A percentile compares a stretch with the other conserved stretches of the same genome.
These are phyloP conservation scores for Hypseocharis bilobata DNA, from an alignment of 441 rosid species.

Conservation along the genomic window DNA sequence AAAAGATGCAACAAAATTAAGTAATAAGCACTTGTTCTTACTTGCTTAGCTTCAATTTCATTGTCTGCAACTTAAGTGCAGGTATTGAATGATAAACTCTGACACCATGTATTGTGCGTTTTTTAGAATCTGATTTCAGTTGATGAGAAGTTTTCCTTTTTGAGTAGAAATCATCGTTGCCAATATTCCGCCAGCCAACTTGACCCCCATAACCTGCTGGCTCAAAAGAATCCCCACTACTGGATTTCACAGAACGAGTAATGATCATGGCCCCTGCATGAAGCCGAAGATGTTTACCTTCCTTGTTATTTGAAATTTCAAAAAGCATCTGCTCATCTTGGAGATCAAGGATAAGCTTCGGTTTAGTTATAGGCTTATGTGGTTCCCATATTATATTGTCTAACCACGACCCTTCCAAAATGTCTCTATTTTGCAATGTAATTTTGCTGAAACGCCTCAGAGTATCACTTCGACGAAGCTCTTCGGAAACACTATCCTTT, in stretches of 20 bases:
- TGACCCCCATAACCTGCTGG: conserved; percentile 37
- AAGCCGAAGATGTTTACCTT: conserved; percentile 55
- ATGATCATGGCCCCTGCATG: conserved; percentile 96
- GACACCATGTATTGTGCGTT: conserved; percentile 60
- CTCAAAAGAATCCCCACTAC: conserved; percentile 38
- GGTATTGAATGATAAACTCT: conserved; percentile 92
- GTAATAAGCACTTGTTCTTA: conserved; percentile 31
- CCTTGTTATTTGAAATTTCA: conserved; percentile 66
- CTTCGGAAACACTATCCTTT: conserved; percentile 29
- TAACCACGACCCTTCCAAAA: conserved; percentile 76
- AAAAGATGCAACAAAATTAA: neutral
- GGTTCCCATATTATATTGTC: conserved; percentile 80
- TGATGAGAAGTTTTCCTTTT: conserved; percentile 84
- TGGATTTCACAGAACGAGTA: conserved; percentile 44
- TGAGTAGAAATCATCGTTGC: conserved; percentile 85
- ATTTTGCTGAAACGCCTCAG: conserved; percentile 45
- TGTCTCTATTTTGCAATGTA: conserved; percentile 47
- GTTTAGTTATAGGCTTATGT: conserved; percentile 35
- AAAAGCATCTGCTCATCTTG: conserved; percentile 94
- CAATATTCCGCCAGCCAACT: conserved; percentile 77
- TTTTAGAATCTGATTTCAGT: conserved; percentile 64
- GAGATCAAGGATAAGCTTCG: conserved; percentile 85
- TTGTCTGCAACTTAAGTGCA: conserved; percentile 89
- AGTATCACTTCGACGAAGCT: conserved; percentile 35
- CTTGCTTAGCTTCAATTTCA: conserved; percentile 95